Evolutionary conservation across 2,329 filamentous ascomycete species (phyloP), one percentile per base, ranked within the genome.

Genomic region (Aspergillus hiratsukae): DNA sequence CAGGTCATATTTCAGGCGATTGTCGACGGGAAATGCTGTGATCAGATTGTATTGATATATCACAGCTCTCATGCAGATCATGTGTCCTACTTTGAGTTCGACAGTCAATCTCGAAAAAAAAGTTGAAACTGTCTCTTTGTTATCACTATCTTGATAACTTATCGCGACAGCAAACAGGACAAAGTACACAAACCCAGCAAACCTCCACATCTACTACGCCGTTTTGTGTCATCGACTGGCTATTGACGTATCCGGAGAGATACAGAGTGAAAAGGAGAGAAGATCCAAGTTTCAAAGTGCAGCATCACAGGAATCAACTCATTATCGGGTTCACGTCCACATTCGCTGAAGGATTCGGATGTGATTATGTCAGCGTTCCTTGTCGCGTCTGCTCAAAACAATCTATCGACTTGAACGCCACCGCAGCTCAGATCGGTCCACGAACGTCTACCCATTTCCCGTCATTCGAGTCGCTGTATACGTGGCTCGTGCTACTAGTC

Each of bases 141-240:
- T 57, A 60, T 63, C 55, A 27, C 31, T 37, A 43, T 14, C 41
- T n/a, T 35, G 31, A 21, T 52, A 45, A 4, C 41, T 45, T 45
- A 45, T 59, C 31, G 37, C 27, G n/a, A 25, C 31, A 40, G 52
- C 66, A 67, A 60, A 65, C 59, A 40, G 14, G 19, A 43, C 66
- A 70, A 68, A 69, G 56, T 14, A 17, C 48, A 48, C 66, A 66
- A 69, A 69, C 58, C 27, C 0, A 48, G 10, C 66, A 68, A 68
- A 68, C 66, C 64, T 66, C 61, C 64, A 28, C 57, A 56, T 54
- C 37, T 35, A 19, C 28, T 41, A 58, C 51, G 49, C 48, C 27
- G 28, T 50, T 29, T 43, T n/a, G 45, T 35, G 21, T 21, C 28
- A 27, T n/a, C 28, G 46, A 48, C 23, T 28, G 8, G 11, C 5